These are phyloP conservation scores for Vachellia collinsii DNA, from an alignment of 306 rosid genomes.

Conservation along the genomic window DNA sequence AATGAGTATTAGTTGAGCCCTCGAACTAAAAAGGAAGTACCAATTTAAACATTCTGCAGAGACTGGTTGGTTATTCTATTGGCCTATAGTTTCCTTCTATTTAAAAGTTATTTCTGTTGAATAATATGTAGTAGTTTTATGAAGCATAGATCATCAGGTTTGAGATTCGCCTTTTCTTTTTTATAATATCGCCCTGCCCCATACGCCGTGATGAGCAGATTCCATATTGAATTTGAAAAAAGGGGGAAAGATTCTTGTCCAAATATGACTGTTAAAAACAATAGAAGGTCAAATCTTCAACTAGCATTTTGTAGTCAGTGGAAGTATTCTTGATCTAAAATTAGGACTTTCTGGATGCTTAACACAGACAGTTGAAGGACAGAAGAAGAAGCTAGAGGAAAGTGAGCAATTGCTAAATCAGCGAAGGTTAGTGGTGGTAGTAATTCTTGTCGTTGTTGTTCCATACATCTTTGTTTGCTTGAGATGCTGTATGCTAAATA, in stretches of 20 bases:
- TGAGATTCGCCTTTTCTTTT: not conserved
- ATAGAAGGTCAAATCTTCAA: not conserved
- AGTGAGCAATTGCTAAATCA: conserved; percentile 75
- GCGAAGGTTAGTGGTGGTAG: conserved; percentile 56
- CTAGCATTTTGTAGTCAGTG: conserved; percentile 27
- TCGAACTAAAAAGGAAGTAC: not conserved
- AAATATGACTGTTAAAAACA: not conserved
- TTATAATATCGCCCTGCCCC: not conserved
- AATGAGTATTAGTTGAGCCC: not conserved
- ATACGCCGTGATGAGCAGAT: conserved; percentile 16
- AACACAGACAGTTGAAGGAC: conserved; percentile 88
- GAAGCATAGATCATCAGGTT: conserved; percentile 20
- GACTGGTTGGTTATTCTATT: conserved; percentile 12
- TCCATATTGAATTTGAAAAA: not conserved
- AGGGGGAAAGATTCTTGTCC: not conserved
- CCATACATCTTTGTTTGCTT: conserved; percentile 9
- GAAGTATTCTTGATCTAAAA: conserved; percentile 9
- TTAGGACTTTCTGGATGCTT: conserved; percentile 37
- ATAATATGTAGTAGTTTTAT: not conserved
- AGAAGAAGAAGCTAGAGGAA: conserved; percentile 82
- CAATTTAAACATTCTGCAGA: conserved; percentile 12
- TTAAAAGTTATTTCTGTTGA: not conserved
- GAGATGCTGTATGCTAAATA: conserved; percentile 29
- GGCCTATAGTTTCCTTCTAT: not conserved
- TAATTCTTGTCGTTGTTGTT: not conserved